Evolutionary conservation across 305 asterid species (phyloP), one percentile per base, ranked within the genome.

Genomic region (Solanum hybrid): DNA sequence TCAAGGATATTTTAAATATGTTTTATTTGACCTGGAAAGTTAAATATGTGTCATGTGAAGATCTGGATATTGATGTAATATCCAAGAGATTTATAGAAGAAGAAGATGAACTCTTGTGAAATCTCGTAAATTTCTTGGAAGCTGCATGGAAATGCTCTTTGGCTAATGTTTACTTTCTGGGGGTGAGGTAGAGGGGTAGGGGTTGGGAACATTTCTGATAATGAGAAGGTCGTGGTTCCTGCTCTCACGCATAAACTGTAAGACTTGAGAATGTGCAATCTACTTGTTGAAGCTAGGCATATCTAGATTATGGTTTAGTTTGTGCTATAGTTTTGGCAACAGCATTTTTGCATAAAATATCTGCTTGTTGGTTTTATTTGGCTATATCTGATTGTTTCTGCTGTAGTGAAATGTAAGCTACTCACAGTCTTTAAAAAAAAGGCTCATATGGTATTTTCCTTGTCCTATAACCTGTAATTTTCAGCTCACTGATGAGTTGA

Each of bases 401-500:
- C 71, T 27, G 16, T 42, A 42, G 71, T 42, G 37, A 42, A 22
- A 24, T 69, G 32, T 26, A 87, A 86, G 89, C 87, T 29, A 86
- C 64, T 76, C 32, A 38, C 27, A 42, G 78, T 84, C 78, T n/a
- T 79, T 79, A 20, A 56, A 85, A 81, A 91, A 91, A 93, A 90
- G 60, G n/a, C 90, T 92, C 91, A 92, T 86, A 40, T 88, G 69
- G 88, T 78, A 89, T 91, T 37, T 51, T 40, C 22, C 56, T 32
- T 73, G 71, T 42, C 90, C 91, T 90, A 20, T 22, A 7, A 60
- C 71, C 27, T 64, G 27, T 85, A 79, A 85, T 89, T 40, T 40
- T 89, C 75, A 97, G 99, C 96, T 96, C 88, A 96, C 96, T 66
- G 99, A 96, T 16, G 99, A 96, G 93, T 91, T 97, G 94, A 32